Conservation (phyloP, 2,329 filamentous ascomycete genomes). For the Chaetomiaceae sp. region DNA sequence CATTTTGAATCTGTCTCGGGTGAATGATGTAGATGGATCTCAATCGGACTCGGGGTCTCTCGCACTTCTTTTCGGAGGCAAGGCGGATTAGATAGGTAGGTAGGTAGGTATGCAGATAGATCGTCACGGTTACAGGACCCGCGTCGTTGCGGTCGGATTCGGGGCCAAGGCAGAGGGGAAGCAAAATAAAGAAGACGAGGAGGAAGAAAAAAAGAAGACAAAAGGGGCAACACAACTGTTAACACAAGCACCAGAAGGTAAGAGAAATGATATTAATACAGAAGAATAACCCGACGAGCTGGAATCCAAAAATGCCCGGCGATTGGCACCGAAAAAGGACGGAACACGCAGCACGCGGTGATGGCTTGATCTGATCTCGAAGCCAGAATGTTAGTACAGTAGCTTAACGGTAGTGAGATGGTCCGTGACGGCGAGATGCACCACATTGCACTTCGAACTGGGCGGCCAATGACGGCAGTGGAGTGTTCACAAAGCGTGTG, state of each 20-base stretch:
- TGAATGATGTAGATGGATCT: neutral
- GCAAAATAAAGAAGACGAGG: no score
- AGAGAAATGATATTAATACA: neutral
- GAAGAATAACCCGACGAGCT: neutral
- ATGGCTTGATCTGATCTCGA: no score
- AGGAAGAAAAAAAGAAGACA: no score
- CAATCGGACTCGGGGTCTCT: neutral
- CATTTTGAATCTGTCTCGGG: constrained; percentile 40
- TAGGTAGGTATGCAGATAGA: neutral
- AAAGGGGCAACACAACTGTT: neutral
- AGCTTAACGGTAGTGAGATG: no score
- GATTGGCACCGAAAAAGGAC: no score
- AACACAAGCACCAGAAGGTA: neutral
- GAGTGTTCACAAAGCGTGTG: neutral
- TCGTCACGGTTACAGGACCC: neutral
- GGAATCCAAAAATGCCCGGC: neutral
- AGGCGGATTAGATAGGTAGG: no score
- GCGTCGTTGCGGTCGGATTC: no score
- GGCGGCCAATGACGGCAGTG: constrained; percentile 8
- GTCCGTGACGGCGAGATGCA: neutral
- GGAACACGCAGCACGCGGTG: no score
- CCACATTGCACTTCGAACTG: neutral
- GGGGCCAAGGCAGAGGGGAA: no score
- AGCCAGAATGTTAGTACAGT: no score
- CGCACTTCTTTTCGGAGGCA: neutral